A percentile compares a stretch with the other conserved stretches of the same genome.
Evolutionary conservation across 768 basidiomycete genomes (phyloP).

Genomic region (Nidularia sp.): DNA sequence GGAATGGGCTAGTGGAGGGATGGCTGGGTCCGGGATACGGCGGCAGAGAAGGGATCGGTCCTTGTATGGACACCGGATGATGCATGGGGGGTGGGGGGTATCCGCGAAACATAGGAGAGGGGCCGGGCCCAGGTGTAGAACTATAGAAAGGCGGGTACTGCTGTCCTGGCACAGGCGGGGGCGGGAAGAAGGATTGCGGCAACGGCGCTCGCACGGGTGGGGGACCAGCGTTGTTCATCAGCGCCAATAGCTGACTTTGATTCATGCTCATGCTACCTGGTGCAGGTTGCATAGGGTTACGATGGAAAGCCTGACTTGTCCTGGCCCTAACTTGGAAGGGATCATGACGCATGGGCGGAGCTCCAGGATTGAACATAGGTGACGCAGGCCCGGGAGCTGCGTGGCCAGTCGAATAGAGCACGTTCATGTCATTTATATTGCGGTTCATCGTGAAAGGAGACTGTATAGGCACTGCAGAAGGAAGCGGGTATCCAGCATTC

Average conservation of each 20-base stretch:
- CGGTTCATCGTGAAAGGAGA: slow-evolving; percentile 19
- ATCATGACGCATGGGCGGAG: slow-evolving; percentile 9
- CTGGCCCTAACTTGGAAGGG: slow-evolving; percentile 43
- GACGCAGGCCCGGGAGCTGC: neutral
- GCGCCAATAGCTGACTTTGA: slow-evolving; percentile 43
- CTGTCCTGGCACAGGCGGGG: slow-evolving; percentile 9
- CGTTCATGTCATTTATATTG: slow-evolving; percentile 14
- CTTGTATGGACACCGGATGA: neutral
- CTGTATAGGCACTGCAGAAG: slow-evolving; percentile 10
- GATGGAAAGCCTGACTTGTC: slow-evolving; percentile 42
- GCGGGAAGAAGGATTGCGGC: slow-evolving; percentile 9
- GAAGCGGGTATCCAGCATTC: slow-evolving; percentile 4
- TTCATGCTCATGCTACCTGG: slow-evolving; percentile 44
- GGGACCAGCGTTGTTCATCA: slow-evolving; percentile 32
- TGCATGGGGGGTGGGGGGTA: neutral
- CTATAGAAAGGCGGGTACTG: neutral
- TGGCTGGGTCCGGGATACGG: neutral
- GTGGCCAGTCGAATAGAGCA: slow-evolving; percentile 29
- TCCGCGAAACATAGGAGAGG: neutral
- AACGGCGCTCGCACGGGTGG: slow-evolving; percentile 8
- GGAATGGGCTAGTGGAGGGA: neutral
- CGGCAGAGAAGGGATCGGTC: neutral
- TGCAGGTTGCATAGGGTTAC: slow-evolving; percentile 22
- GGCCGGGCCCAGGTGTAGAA: neutral
- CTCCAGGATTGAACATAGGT: neutral